Base-by-base conservation (phyloP, 2,329 filamentous ascomycete species). In the Xylariales sp. region DNA sequence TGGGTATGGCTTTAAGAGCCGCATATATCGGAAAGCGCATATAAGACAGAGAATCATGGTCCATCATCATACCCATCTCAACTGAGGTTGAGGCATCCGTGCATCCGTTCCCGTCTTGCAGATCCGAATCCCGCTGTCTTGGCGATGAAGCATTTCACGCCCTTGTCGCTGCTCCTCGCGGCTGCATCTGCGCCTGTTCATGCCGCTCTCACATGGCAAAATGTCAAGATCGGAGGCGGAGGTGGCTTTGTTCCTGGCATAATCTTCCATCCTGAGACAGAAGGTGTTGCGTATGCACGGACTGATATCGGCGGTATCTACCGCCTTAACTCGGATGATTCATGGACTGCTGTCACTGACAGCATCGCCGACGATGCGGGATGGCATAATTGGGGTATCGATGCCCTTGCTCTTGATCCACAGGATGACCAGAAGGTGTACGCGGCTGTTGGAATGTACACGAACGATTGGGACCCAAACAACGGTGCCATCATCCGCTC, bases 291-390 rank as follows among this genome's bases (percentile, higher is more conserved):
- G 2, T 79, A 78, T 48, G 73, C 71, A 18, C 65, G 75, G 28
- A 76, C 76, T 3, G 75, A 80, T 45, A 78, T 79, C 46, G 75
- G 76, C 14, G 74, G 76, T 7, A 62, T 75, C 9, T 78, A 79
- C 57, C 64, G 68, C 44, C 62, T 78, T 16, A 78, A 78, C 48
- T 70, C 62, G 5, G 74, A 78, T 52, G 73, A 78, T 48, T 70
- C 69, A 1, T 78, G 73, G 74, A 76, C 69, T 2, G 55, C 73
- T 15, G 49, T 80, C n/a, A 71, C 69, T 2, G 75, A 80, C 44
- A 60, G 51, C 20, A 57, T 70, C 38, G 59, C 65, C 8, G 63
- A 65, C 25, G 54, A 70, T 33, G 58, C 54, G 14, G 65, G 65
- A 46, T 77, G 73, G 73, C 65, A 71, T 48, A 64, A 70, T 42